Evolutionary conservation across 345 rosid species (phyloP), one percentile per base, ranked within the genome.

Genomic region (Jatropha curcas): DNA sequence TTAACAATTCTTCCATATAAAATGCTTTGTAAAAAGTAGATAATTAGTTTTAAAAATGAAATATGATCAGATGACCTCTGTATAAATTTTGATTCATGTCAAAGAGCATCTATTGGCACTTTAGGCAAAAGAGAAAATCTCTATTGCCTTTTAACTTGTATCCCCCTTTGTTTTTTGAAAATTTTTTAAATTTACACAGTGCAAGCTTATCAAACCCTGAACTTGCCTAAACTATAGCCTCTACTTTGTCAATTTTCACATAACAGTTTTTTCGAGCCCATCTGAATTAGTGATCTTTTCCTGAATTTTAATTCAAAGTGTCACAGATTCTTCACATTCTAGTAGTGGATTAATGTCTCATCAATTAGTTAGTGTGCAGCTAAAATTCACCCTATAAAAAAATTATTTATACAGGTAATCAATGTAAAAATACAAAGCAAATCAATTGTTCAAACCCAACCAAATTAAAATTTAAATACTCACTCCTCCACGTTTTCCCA

Each of bases 401-500:
- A 24, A 22, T 27, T 39, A 46, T 20, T 43, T 58, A 45, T 51
- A 58, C 39, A 51, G 43, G 17, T 24, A 17, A 71, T 17, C 33
- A 19, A 45, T 43, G n/a, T 19, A 59, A 35, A 57, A 39, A 53
- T 11, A 4, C 30, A 55, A 24, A 16, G 28, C 67, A 35, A 24
- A 16, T 35, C 67, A 35, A 6, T 48, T 1, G 12, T 60, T 57
- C 20, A 27, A 28, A 70, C 53, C 24, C 14, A 52, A 69, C 6
- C 12, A 31, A 76, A 45, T 53, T 28, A 50, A 35, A 57, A 57
- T 4, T 69, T 65, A 58, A 71, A 79, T 60, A 83, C 97, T 88
- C 74, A 95, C 98, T 70, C 90, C 96, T 22, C 99, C 97, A 69
- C 58, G 52, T 80, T 76, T 88, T 72, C 99, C 99, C 31, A 90